Percentiles rank a stretch among this genome's conserved stretches.
Evolutionary conservation across 805 yeast species (phyloP).

Genomic region (Pachysolen tannophilus): DNA sequence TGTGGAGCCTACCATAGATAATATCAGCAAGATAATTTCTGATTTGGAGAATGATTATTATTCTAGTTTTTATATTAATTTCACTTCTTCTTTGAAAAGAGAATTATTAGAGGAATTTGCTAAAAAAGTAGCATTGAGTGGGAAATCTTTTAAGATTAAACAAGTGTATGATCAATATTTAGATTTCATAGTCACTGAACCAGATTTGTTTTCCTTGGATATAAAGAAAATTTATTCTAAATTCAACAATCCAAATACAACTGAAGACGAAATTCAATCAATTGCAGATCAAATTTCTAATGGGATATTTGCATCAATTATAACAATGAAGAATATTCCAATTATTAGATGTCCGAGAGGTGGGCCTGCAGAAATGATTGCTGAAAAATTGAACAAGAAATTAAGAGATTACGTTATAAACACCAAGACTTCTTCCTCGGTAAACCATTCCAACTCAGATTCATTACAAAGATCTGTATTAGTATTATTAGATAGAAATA

Average conservation of each 20-base stretch:
- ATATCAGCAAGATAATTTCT: conserved; percentile 57
- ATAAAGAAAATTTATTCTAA: conserved; percentile 54
- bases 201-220: conserved; percentile 78
- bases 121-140: conserved; percentile 63
- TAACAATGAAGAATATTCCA: conserved; percentile 77
- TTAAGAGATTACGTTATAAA: conserved; percentile 82
- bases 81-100: conserved; percentile 73
- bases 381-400: conserved; percentile 75
- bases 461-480: conserved; percentile 58
- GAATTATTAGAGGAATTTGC: conserved; percentile 85
- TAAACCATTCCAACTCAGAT: conserved; percentile 11
- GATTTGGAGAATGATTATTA: conserved; percentile 74
- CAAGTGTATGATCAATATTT: conserved; percentile 94
- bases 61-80: conserved; percentile 75
- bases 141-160: conserved; percentile 62
- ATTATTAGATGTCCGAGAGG: conserved; percentile 85
- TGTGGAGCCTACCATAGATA: conserved; percentile 77
- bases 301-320: conserved; percentile 73
- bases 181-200: conserved; percentile 89
- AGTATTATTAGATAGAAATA: conserved; percentile 76
- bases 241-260: conserved; percentile 62
- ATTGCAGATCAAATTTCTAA: conserved; percentile 65
- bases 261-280: conserved; percentile 65
- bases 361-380: conserved; percentile 93
- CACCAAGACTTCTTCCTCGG: conserved; percentile 28